Conservation (phyloP, 495 filamentous ascomycete genomes). For the Corynascus novoguineensis region DNA sequence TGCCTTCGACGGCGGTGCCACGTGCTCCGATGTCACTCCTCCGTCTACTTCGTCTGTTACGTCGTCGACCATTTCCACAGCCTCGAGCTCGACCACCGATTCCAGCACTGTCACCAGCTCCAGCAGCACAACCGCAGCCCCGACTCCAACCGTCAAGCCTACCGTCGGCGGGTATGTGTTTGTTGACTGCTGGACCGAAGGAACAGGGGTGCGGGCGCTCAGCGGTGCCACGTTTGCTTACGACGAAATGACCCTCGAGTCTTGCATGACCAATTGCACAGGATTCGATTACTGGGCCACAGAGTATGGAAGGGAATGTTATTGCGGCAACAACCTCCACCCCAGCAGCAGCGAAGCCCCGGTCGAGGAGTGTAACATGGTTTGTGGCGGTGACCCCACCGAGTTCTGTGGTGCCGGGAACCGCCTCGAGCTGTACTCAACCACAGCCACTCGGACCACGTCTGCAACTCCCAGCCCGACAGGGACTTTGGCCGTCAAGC, state of each 20-base stretch:
- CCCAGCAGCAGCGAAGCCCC: slow-evolving; percentile 35
- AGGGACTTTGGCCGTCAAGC: slow-evolving; percentile 28
- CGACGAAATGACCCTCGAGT: slow-evolving; percentile 47
- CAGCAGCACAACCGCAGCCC: slow-evolving; percentile 20
- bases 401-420: slow-evolving; percentile 45
- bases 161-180: slow-evolving; percentile 39
- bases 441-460: slow-evolving; percentile 35
- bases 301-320: slow-evolving; percentile 50
- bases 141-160: slow-evolving; percentile 31
- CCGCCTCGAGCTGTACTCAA: slow-evolving; percentile 43
- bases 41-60: not conserved
- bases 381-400: slow-evolving; percentile 41
- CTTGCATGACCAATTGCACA: slow-evolving; percentile 43
- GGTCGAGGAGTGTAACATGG: slow-evolving; percentile 44
- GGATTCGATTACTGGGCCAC: slow-evolving; percentile 44
- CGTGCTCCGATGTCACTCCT: slow-evolving; percentile 23
- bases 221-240: slow-evolving; percentile 35
- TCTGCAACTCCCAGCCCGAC: slow-evolving; percentile 34
- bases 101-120: slow-evolving; percentile 8
- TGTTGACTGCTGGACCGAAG: slow-evolving; percentile 46
- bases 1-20: slow-evolving; percentile 21
- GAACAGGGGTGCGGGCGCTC: slow-evolving; percentile 37
- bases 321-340: slow-evolving; percentile 45
- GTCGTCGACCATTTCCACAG: slow-evolving; percentile 24
- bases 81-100: slow-evolving; percentile 17